Conservation (phyloP, 108 stramenopile species). For the Conticribra guillardii region DNA sequence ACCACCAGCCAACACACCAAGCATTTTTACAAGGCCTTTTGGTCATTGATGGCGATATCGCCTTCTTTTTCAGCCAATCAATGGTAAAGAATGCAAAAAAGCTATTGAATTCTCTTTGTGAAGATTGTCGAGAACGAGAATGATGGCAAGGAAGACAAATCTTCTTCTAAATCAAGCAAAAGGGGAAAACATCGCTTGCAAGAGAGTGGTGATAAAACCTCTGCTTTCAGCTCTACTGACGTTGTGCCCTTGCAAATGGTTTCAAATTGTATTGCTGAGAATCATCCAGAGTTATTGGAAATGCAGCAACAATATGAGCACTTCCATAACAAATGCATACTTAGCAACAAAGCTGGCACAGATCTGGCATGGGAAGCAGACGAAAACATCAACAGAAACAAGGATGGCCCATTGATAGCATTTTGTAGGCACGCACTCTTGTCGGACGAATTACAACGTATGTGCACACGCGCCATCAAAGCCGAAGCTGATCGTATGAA, state of each 20-base stretch:
- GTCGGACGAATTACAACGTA: conserved; percentile 9
- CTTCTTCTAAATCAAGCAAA: too few relatives aligned
- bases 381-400: too few relatives aligned
- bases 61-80: conserved; percentile 27
- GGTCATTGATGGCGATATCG: conserved; percentile 14
- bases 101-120: conserved; percentile 17
- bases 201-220: too few relatives aligned
- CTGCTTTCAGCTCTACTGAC: too few relatives aligned
- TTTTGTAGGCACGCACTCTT: conserved; percentile 27
- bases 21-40: conserved; percentile 13
- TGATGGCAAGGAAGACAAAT: too few relatives aligned
- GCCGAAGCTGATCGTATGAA: conserved; percentile 20
- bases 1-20: conserved; percentile 11
- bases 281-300: conserved; percentile 29
- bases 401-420: conserved; percentile 41
- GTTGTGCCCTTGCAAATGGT: conserved; percentile 16
- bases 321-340: neutral
- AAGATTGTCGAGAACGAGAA: too few relatives aligned
- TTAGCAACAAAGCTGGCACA: neutral
- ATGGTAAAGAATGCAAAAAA: conserved; percentile 16
- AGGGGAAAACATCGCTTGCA: too few relatives aligned
- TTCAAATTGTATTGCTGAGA: conserved; percentile 6
- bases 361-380: conserved; percentile 6
- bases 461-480: conserved; percentile 27
- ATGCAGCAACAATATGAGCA: conserved; percentile 23